Conservation (phyloP, 352 stramenopile genomes). For the Phytophthora fragariae region DNA sequence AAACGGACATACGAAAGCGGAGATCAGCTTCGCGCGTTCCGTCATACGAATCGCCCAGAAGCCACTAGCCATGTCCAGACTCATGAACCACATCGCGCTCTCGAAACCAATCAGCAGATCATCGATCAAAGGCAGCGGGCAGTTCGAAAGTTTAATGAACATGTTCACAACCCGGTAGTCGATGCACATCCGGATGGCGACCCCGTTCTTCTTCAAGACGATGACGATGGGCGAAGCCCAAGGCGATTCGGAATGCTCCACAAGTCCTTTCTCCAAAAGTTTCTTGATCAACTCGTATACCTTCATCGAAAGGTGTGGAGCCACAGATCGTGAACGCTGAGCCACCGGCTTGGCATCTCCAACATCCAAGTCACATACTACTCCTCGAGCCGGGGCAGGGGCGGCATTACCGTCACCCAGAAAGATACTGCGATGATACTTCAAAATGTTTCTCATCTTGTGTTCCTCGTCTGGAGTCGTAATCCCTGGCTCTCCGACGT, state of each 20-base stretch:
- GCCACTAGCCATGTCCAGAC: slow-evolving; percentile 19
- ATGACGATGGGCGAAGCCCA: slow-evolving; percentile 4
- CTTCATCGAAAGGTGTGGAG: no score
- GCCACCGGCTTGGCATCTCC: no score
- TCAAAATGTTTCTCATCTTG: not conserved
- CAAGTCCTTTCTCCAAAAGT: slow-evolving; percentile 2
- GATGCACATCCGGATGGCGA: slow-evolving; percentile 27
- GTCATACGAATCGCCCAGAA: slow-evolving; percentile 40
- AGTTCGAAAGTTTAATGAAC: slow-evolving; percentile 23
- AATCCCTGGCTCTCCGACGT: no score
- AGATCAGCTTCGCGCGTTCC: slow-evolving; percentile 17
- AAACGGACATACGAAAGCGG: slow-evolving; percentile 31
- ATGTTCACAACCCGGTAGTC: slow-evolving; percentile 28
- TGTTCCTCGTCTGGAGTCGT: no score
- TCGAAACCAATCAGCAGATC: slow-evolving; percentile 37
- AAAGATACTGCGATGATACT: not conserved
- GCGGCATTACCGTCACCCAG: not conserved
- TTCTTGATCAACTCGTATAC: slow-evolving; percentile 2
- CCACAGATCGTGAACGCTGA: no score
- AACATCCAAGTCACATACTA: no score
- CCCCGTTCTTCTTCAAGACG: slow-evolving; percentile 11
- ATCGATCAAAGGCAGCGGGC: slow-evolving; percentile 32
- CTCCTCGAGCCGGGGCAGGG: not conserved
- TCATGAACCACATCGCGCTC: slow-evolving; percentile 22
- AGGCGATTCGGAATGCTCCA: not conserved